Percentiles rank a stretch among this genome's conserved stretches.
phyloP scores from a whole-genome alignment of 2,329 filamentous ascomycete species.

The Botrytis hyacinthi region DNA sequence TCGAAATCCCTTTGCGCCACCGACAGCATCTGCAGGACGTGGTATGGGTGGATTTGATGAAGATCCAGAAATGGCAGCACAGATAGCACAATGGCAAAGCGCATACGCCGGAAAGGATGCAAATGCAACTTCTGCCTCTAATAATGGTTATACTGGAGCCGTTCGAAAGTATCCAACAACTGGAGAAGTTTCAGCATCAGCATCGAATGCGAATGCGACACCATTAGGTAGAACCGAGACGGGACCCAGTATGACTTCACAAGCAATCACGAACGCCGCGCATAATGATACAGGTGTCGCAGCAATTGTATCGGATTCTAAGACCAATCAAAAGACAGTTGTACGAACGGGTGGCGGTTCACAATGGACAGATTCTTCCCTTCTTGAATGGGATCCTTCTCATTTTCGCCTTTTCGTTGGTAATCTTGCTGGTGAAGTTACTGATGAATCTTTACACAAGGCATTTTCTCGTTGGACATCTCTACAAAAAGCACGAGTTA shows the following conservation, averaged over 20 bases:
- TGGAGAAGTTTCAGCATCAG: slow-evolving; percentile 46
- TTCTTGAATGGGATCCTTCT: slow-evolving; percentile 93
- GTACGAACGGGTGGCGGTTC: slow-evolving; percentile 85
- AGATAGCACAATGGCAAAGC: slow-evolving; percentile 93
- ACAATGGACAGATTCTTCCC: slow-evolving; percentile 82
- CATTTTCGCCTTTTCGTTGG: slow-evolving; percentile 95
- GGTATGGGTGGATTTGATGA: slow-evolving; percentile 46
- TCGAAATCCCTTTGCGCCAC: slow-evolving; percentile 75
- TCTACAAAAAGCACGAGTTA: slow-evolving; percentile 87
- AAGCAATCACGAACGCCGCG: slow-evolving; percentile 50
- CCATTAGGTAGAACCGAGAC: slow-evolving; percentile 40
- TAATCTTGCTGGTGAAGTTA: slow-evolving; percentile 95
- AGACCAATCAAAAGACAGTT: slow-evolving; percentile 79
- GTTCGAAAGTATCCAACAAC: slow-evolving; percentile 39
- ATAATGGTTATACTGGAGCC: slow-evolving; percentile 35
- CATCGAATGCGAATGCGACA: slow-evolving; percentile 46
- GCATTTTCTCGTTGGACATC: slow-evolving; percentile 87
- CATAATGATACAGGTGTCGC: slow-evolving; percentile 48
- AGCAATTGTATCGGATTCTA: slow-evolving; percentile 42
- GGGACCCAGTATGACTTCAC: slow-evolving; percentile 77
- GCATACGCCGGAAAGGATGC: slow-evolving; percentile 71
- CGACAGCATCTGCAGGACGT: slow-evolving; percentile 46
- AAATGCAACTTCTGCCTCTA: slow-evolving; percentile 34
- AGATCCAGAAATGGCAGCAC: slow-evolving; percentile 81
- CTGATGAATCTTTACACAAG: slow-evolving; percentile 91